phyloP scores from a whole-genome alignment of 2,329 filamentous ascomycete species.

The Cylindrodendrum hubeiense region DNA sequence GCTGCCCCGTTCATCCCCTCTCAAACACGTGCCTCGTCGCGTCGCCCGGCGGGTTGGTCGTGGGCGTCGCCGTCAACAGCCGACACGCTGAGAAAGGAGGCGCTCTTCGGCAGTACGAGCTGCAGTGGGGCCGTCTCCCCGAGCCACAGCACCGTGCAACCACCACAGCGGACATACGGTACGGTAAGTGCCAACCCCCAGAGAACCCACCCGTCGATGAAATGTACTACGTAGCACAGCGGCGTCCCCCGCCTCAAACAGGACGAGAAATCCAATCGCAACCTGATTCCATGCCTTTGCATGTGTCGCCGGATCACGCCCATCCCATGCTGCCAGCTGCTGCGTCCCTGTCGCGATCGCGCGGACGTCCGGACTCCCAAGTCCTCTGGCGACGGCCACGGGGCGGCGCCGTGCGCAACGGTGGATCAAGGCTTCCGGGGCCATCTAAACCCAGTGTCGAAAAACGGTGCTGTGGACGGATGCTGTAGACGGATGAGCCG shows the following conservation, averaged over 20 bases:
- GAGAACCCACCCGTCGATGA: background rate
- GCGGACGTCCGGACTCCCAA: background rate
- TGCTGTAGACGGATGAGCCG: too few species aligned
- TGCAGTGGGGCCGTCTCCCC: slow-evolving; percentile 28
- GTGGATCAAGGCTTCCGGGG: background rate
- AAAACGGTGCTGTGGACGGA: background rate
- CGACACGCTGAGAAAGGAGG: background rate
- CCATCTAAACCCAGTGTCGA: background rate
- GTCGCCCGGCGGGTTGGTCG: background rate
- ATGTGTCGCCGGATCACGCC: background rate
- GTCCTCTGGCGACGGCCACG: background rate
- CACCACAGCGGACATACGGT: slow-evolving; percentile 12
- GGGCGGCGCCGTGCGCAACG: background rate
- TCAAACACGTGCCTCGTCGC: background rate
- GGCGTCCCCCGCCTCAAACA: background rate
- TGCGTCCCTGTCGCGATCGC: background rate
- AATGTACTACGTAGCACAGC: background rate
- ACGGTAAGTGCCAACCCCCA: slow-evolving; percentile 7
- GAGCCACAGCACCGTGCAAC: slow-evolving; percentile 17
- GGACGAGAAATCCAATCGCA: background rate
- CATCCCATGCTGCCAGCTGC: background rate
- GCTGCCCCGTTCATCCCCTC: background rate
- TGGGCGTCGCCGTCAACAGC: background rate
- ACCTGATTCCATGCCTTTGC: background rate
- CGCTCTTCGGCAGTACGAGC: slow-evolving; percentile 14